A percentile compares a stretch with the other conserved stretches of the same genome.
phyloP scores from a whole-genome alignment of 2,329 filamentous ascomycete genomes.

The Cladophialophora yegresii region DNA sequence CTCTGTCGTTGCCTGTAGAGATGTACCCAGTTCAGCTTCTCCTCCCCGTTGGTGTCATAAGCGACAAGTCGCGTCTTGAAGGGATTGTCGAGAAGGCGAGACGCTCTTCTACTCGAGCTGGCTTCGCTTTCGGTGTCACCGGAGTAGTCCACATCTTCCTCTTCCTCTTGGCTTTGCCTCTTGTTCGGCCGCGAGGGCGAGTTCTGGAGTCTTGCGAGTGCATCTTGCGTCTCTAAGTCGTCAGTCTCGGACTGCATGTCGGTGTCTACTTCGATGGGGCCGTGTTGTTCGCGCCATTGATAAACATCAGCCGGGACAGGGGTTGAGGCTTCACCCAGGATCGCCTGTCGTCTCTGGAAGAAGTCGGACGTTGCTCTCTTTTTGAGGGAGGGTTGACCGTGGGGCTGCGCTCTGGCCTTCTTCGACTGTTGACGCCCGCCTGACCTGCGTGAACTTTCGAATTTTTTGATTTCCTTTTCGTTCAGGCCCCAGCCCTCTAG shows the following conservation, averaged over 20 bases:
- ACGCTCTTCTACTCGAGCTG: slow-evolving; percentile 2
- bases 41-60: slow-evolving; percentile 41
- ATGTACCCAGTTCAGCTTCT: slow-evolving; percentile 84
- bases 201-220: slow-evolving; percentile 23
- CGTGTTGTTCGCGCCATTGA: slow-evolving; percentile 53
- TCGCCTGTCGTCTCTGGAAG: slow-evolving; percentile 41
- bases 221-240: slow-evolving; percentile 50
- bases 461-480: slow-evolving; percentile 63
- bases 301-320: background rate
- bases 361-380: slow-evolving; percentile 53
- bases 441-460: slow-evolving; percentile 56
- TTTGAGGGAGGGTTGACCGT: slow-evolving; percentile 55
- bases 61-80: slow-evolving; percentile 42
- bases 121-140: slow-evolving; percentile 5
- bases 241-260: slow-evolving; percentile 41
- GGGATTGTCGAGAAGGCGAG: slow-evolving; percentile 28
- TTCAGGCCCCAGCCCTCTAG: slow-evolving; percentile 83
- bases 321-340: slow-evolving; percentile 34
- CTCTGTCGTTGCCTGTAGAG: slow-evolving; percentile 83
- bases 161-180: slow-evolving; percentile 32
- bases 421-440: slow-evolving; percentile 42
- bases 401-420: slow-evolving; percentile 48
- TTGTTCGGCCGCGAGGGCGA: slow-evolving; percentile 35
- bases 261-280: slow-evolving; percentile 50
- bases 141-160: slow-evolving; percentile 34